A percentile compares a stretch with the other conserved stretches of the same genome.
Conservation (phyloP, 2,329 filamentous ascomycete genomes). For the Fusarium floridanum region DNA sequence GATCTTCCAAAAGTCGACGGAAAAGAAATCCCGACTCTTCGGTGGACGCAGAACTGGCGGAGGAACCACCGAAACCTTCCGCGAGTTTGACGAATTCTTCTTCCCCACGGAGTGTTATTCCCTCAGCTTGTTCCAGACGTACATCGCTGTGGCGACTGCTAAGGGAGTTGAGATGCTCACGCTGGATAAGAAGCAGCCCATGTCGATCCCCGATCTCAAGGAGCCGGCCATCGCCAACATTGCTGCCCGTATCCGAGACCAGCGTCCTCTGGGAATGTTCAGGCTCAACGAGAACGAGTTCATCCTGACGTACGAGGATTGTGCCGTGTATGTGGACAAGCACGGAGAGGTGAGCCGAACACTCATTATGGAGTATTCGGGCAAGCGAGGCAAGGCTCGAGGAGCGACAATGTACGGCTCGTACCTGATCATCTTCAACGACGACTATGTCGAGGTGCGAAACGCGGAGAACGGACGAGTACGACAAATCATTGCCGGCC, state of each 20-base stretch:
- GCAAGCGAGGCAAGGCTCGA: conserved; percentile 81
- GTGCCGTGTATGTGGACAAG: conserved; percentile 97
- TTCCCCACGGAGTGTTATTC: conserved; percentile 95
- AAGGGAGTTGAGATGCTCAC: conserved; percentile 97
- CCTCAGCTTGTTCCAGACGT: conserved; percentile 95
- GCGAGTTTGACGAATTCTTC: conserved; percentile 99
- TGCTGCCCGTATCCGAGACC: conserved; percentile 82
- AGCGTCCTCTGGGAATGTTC: conserved; percentile 95
- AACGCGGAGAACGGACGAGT: conserved; percentile 96
- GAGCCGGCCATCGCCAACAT: conserved; percentile 86
- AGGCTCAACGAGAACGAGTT: conserved; percentile 93
- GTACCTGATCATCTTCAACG: conserved; percentile 93
- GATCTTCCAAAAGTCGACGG: conserved; percentile 90
- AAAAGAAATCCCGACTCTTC: conserved; percentile 81
- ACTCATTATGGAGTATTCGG: conserved; percentile 99
- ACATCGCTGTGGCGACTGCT: conserved; percentile 89
- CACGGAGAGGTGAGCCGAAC: conserved; percentile 94
- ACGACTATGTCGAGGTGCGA: conserved; percentile 95
- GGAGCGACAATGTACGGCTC: conserved; percentile 90
- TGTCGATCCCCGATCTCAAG: conserved; percentile 90
- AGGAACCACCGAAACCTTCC: conserved; percentile 92
- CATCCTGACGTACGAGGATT: conserved; percentile 93
- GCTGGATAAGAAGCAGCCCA: conserved; percentile 95
- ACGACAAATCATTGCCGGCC: conserved; percentile 92
- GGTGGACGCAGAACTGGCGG: conserved; percentile 69